These are phyloP conservation scores for Fraxinus floribunda DNA, from an alignment of 305 asterid species.

Conservation along the genomic window DNA sequence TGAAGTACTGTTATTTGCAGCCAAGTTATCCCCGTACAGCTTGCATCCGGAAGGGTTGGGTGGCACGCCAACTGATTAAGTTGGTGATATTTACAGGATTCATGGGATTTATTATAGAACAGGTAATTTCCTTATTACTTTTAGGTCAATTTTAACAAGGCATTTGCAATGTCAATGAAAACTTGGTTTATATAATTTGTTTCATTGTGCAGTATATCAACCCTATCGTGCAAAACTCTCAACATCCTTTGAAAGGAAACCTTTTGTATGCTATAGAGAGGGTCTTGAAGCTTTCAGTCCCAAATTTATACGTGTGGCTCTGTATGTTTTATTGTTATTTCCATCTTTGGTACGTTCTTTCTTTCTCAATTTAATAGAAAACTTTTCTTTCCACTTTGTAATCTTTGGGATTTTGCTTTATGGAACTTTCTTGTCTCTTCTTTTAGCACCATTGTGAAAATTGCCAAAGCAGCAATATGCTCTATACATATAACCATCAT, in stretches of 20 bases:
- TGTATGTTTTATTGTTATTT: constrained; percentile 97
- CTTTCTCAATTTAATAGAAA: constrained; percentile 19
- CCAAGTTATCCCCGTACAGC: constrained; percentile 56
- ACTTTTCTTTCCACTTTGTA: constrained; percentile 6
- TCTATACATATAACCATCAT: constrained; percentile 1
- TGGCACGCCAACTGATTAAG: constrained; percentile 52
- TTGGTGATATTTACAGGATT: constrained; percentile 57
- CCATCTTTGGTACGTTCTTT: constrained; percentile 84
- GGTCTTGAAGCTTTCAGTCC: constrained; percentile 98
- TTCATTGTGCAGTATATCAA: constrained; percentile 77
- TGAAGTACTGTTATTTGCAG: constrained; percentile 41
- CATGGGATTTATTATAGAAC: constrained; percentile 56
- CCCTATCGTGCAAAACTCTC: constrained; percentile 90
- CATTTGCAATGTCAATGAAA: constrained; percentile 11
- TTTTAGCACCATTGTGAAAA: neutral
- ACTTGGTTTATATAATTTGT: constrained; percentile 33
- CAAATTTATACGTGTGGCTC: constrained; percentile 96
- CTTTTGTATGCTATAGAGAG: constrained; percentile 86
- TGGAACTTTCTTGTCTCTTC: neutral
- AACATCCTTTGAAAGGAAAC: constrained; percentile 92
- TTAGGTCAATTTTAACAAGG: constrained; percentile 21
- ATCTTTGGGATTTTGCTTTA: constrained; percentile 9
- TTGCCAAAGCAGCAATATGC: constrained; percentile 17
- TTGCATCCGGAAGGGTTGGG: constrained; percentile 62
- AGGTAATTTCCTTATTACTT: constrained; percentile 49